phyloP scores from a whole-genome alignment of 1,284 basidiomycete species.

The Kalmanozyma brasiliensis region DNA sequence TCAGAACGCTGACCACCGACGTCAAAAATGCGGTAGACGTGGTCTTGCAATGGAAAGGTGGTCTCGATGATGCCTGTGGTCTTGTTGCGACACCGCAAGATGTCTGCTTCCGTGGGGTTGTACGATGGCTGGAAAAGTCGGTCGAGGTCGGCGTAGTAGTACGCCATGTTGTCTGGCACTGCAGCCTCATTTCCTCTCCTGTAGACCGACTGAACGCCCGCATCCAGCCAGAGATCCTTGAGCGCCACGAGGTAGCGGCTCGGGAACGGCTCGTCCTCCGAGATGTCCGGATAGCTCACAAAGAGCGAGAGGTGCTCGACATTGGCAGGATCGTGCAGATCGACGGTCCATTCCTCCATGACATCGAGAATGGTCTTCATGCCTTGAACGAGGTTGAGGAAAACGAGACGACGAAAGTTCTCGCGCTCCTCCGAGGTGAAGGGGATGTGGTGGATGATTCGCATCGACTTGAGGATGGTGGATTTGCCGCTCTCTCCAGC shows the following conservation, averaged over 20 bases:
- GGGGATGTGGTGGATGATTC: conserved; percentile 81
- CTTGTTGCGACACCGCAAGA: conserved; percentile 84
- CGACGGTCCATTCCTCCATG: conserved; percentile 85
- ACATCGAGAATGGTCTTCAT: conserved; percentile 84
- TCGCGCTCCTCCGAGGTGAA: conserved; percentile 82
- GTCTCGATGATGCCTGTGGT: conserved; percentile 96
- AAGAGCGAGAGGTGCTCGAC: conserved; percentile 47
- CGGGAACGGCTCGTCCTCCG: conserved; percentile 83
- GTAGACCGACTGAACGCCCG: conserved; percentile 79
- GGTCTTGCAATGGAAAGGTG: conserved; percentile 73
- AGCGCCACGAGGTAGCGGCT: conserved; percentile 75
- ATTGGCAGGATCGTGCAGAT: conserved; percentile 72
- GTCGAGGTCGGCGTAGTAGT: conserved; percentile 80
- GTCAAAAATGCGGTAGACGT: conserved; percentile 77
- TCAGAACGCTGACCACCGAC: conserved; percentile 91
- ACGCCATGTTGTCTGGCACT: conserved; percentile 78
- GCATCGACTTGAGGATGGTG: conserved; percentile 92
- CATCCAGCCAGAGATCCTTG: conserved; percentile 80
- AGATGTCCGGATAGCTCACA: conserved; percentile 63
- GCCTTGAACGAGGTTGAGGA: conserved; percentile 87
- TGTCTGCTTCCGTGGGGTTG: conserved; percentile 78
- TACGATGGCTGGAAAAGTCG: conserved; percentile 81
- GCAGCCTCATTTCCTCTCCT: conserved; percentile 83
- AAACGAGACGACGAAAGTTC: conserved; percentile 80
- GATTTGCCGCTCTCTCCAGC: conserved; percentile 95